A percentile compares a stretch with the other conserved stretches of the same genome.
phyloP scores from a whole-genome alignment of 2,329 filamentous ascomycete species.

The Exophiala dermatitidis region DNA sequence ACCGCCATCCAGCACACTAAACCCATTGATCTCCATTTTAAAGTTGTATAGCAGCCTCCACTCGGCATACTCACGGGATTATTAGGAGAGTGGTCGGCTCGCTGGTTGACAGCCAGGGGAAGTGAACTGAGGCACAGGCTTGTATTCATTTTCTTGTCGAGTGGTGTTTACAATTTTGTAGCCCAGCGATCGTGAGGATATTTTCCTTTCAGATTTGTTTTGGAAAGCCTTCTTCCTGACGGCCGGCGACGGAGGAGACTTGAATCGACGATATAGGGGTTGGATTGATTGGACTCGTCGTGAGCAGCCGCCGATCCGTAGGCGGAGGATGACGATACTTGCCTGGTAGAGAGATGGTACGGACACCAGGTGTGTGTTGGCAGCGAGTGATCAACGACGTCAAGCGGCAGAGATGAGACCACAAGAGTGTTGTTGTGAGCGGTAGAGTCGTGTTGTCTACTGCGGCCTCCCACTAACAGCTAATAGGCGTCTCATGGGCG shows the following conservation, averaged over 20 bases:
- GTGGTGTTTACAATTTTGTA: too few relatives aligned
- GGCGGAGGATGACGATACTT: not conserved
- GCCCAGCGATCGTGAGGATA: too few relatives aligned
- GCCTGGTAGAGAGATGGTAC: not conserved
- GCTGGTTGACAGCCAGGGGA: not conserved
- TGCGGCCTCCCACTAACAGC: too few relatives aligned
- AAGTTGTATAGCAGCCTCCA: not conserved
- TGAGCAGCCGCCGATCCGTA: not conserved
- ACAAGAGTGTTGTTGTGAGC: not conserved
- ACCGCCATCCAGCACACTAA: not conserved
- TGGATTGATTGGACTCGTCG: not conserved
- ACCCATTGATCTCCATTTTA: not conserved
- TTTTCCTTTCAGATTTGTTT: too few relatives aligned
- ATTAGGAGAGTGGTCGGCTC: not conserved
- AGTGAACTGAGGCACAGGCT: not conserved
- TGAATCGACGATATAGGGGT: not conserved
- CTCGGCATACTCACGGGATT: not conserved
- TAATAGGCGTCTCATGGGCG: too few relatives aligned
- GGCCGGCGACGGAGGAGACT: too few relatives aligned
- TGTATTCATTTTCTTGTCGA: too few relatives aligned
- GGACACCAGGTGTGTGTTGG: not conserved
- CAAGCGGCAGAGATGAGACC: constrained; percentile 1
- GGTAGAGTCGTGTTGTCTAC: not conserved
- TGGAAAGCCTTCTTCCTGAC: too few relatives aligned
- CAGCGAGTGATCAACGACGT: constrained; percentile 13